A percentile compares a stretch with the other conserved stretches of the same genome.
phyloP scores from a whole-genome alignment of 2,329 filamentous ascomycete genomes.

The Trichophyton schoenleinii region DNA sequence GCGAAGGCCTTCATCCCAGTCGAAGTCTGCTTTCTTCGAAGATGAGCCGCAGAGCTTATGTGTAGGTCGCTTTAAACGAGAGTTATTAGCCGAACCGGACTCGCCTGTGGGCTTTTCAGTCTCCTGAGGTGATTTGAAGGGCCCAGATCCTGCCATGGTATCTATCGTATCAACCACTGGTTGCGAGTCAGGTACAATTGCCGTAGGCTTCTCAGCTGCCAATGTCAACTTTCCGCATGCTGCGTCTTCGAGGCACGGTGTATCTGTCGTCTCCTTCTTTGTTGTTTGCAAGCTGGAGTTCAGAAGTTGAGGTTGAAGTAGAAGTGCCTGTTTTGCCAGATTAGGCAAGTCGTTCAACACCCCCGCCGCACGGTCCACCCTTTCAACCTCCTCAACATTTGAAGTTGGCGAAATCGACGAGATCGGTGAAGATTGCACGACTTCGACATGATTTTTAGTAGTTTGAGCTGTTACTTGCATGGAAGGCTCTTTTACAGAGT shows the following conservation, averaged over 20 bases:
- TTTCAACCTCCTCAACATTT: background rate
- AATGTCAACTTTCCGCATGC: background rate
- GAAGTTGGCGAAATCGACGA: background rate
- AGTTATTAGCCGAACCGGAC: background rate
- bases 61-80: conserved; percentile 13
- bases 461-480: background rate
- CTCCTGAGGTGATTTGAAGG: background rate
- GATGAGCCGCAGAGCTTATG: conserved; percentile 8
- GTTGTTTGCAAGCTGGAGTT: background rate
- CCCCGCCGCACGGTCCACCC: conserved; percentile 2
- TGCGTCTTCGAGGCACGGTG: background rate
- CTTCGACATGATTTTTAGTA: background rate
- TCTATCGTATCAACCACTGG: background rate
- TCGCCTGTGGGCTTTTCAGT: background rate
- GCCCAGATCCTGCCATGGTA: background rate
- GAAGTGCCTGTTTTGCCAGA: conserved; percentile 8
- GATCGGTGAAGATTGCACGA: background rate
- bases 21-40: conserved; percentile 3
- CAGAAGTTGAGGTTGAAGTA: conserved; percentile 5
- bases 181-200: background rate
- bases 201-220: background rate
- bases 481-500: no score
- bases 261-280: background rate
- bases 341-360: conserved; percentile 3
- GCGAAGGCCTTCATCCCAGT: conserved; percentile 15